Conservation (phyloP, 768 basidiomycete genomes). For the Artomyces pyxidatus region DNA sequence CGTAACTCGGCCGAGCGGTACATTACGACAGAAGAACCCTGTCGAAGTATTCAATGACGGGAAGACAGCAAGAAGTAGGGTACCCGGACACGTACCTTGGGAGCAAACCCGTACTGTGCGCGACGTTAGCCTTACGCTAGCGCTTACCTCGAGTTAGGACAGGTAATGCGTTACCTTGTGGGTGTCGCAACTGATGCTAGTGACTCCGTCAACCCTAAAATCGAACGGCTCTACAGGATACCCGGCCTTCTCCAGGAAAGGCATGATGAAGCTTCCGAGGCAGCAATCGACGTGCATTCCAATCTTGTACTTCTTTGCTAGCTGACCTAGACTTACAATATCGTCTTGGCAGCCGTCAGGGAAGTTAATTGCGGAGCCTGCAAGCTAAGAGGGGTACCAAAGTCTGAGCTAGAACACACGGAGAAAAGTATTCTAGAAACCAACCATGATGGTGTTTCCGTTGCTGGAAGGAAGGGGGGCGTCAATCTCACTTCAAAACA, state of each 20-base stretch:
- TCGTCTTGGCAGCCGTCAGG: constrained; percentile 84
- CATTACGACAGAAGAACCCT: constrained; percentile 95
- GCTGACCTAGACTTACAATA: constrained; percentile 65
- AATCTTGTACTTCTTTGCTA: constrained; percentile 68
- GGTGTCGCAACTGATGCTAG: constrained; percentile 91
- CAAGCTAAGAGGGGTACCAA: constrained; percentile 39
- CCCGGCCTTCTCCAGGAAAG: constrained; percentile 78
- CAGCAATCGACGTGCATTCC: constrained; percentile 95
- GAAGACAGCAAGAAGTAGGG: not conserved
- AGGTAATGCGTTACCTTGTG: constrained; percentile 56
- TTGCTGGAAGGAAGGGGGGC: constrained; percentile 43
- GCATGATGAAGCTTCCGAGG: constrained; percentile 88
- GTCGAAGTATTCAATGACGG: not conserved
- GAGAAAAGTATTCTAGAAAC: constrained; percentile 5
- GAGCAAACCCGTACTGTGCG: constrained; percentile 82
- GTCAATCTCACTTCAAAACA: constrained; percentile 5
- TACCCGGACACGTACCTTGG: constrained; percentile 49
- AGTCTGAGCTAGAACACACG: not conserved
- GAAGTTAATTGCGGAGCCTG: constrained; percentile 82
- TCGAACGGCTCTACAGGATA: constrained; percentile 74
- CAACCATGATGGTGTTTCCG: constrained; percentile 79
- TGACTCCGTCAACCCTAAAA: constrained; percentile 86
- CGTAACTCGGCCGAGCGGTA: constrained; percentile 75
- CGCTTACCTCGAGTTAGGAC: not conserved
- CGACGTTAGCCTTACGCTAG: not conserved